Base-by-base conservation (phyloP, 495 filamentous ascomycete species). In the Penicillium chermesinum region DNA sequence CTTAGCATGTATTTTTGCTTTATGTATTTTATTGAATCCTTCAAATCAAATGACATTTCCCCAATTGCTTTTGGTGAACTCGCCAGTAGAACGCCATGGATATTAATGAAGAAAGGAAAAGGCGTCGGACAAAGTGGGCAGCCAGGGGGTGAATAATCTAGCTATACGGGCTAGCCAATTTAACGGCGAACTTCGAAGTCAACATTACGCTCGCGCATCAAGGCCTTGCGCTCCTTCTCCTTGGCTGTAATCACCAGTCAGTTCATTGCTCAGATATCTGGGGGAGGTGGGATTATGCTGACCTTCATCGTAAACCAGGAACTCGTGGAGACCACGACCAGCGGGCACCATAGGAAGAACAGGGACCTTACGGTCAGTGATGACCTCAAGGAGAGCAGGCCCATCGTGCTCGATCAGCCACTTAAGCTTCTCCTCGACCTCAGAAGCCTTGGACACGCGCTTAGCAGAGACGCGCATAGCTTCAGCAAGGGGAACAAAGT, bases 261-360 rank as follows among this genome's bases (percentile, higher is more conserved):
- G 46, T 16, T 25, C n/a, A 32, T 46, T 33, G 55, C 58, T 70
- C 51, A 69, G 49, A 9, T 38, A 15, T 13, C 20, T 50, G 10
- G 25, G n/a, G 4, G 5, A 30, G 25, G 10, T 4, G 25, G 5
- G 25, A 5, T 30, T 30, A 30, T 5, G 10, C 25, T 30, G 5
- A 30, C 25, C 25, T 21, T 80, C 75, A 65, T 98, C 91, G 66
- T 89, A 98, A 15, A 91, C 76, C 59, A 96, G 71, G 73, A 97
- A 95, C 70, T 98, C 94, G 62, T 97, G 89, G 54, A 98, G 75
- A 49, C 76, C 94, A 49, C 75, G 81, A 22, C 94, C 93, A 22
- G 78, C 83, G 17, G 91, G 90, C 40, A 98, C 93, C 93, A 97
- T 97, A 15, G 93, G 93, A 43, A 98, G 72, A 13, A 98, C 94